Evolutionary conservation across 306 rosid species (phyloP).

Genomic region (Fragaria nilgerrensis): DNA sequence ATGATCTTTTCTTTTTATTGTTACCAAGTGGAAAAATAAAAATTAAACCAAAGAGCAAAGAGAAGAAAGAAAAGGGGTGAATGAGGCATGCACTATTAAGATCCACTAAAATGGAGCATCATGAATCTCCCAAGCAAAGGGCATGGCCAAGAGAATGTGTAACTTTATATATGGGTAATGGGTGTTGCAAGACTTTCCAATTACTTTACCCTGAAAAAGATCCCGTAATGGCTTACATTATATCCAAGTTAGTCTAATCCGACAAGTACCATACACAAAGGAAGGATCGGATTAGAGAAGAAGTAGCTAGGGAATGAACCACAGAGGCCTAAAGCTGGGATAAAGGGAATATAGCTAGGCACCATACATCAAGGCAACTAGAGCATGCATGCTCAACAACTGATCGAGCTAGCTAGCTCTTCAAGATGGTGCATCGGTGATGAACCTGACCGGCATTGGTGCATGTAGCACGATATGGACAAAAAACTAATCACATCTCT

Average conservation of each 20-base stretch:
- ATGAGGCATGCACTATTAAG: conserved; percentile 53
- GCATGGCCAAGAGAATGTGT: conserved; percentile 19
- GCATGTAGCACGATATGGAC: neutral
- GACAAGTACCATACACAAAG: conserved; percentile 5
- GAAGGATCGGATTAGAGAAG: conserved; percentile 8
- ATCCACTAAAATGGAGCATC: conserved; percentile 59
- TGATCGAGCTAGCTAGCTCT: neutral
- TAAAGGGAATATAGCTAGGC: neutral
- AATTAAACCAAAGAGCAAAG: conserved; percentile 20
- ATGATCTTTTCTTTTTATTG: conserved; percentile 37
- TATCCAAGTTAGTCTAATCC: conserved; percentile 51
- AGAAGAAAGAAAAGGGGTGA: conserved; percentile 42
- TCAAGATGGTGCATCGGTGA: neutral
- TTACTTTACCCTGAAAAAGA: conserved; percentile 37
- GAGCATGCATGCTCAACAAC: neutral
- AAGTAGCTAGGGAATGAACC: neutral
- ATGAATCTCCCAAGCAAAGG: conserved; percentile 65
- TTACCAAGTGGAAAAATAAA: conserved; percentile 2
- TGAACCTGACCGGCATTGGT: neutral
- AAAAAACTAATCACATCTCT: too few relatives aligned
- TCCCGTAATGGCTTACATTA: conserved; percentile 7
- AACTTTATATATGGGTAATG: conserved; percentile 19
- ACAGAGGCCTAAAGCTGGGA: neutral
- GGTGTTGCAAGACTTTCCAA: conserved; percentile 42
- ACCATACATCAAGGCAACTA: neutral